A percentile compares a stretch with the other conserved stretches of the same genome.
These are phyloP conservation scores for Tetratostichococcus sp. DNA, from an alignment of 139 green algal genomes.

Conservation along the genomic window DNA sequence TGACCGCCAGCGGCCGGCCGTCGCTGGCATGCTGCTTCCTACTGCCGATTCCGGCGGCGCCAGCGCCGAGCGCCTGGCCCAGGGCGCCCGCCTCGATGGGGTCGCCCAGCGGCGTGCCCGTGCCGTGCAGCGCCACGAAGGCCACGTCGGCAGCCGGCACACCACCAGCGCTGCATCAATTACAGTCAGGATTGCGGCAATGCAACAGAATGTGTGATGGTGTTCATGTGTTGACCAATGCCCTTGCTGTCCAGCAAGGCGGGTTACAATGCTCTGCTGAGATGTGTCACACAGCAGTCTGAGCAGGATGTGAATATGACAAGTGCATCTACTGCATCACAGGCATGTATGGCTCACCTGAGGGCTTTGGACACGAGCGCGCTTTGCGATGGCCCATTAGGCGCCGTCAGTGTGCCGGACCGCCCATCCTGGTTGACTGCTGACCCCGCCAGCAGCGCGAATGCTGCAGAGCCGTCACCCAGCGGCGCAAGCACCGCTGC, in stretches of 20 bases:
- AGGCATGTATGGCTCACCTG: too few species aligned
- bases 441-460: slow-evolving; percentile 43
- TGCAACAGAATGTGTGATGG: too few species aligned
- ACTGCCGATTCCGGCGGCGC: not conserved
- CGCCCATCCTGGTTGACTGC: slow-evolving; percentile 91
- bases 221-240: too few species aligned
- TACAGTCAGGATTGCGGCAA: too few species aligned
- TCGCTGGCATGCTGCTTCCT: slow-evolving; percentile 11
- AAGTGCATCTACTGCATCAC: too few species aligned
- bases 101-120: slow-evolving; percentile 71
- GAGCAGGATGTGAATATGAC: too few species aligned
- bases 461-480: not conserved
- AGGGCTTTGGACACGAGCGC: slow-evolving; percentile 31
- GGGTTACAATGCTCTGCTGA: too few species aligned
- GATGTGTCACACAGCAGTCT: too few species aligned
- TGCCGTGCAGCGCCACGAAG: slow-evolving; percentile 41
- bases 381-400: slow-evolving; percentile 79
- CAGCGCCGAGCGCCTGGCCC: slow-evolving; percentile 24
- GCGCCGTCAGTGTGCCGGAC: slow-evolving; percentile 80
- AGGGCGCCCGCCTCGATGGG: slow-evolving; percentile 63
- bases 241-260: too few species aligned
- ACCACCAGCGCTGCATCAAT: slow-evolving; percentile 18
- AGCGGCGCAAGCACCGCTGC: slow-evolving; percentile 1
- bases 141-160: slow-evolving; percentile 14
- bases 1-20: slow-evolving; percentile 34